Evolutionary conservation across 75 land plant species (phyloP), one percentile per base, ranked within the genome.

Genomic region (Larix kaempferi): DNA sequence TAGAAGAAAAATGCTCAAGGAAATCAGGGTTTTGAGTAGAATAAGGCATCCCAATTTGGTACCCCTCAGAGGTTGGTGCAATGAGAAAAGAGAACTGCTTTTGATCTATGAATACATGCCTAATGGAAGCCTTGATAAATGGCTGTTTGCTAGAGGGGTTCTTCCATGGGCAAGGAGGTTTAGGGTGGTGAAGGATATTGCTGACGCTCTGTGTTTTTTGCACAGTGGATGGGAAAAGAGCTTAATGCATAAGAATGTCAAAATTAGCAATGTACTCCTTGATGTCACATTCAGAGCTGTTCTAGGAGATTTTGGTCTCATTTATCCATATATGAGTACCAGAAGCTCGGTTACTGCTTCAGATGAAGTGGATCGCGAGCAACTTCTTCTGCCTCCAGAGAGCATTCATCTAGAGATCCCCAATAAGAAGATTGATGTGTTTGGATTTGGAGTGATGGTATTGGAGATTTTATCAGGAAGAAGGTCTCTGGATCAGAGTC

Each of bases 21-120:
- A 84, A 59, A 74, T 84, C 11, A 49, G 60, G 6, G 60, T 44
- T 11, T 59, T 90, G 56, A 73, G 88, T 62, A 69, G 73, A 55
- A 37, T 90, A 71, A 78, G 85, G 17, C 91, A 90, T 59, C 90
- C 91, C 13, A 90, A 88, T n/a, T 58, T 89, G 59, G 85, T 85
- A 16, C 71, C 77, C 19, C 80, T 90, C 55, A 66, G 81, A 80
- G 91, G 91, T 13, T 90, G 90, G 88, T 88, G 88, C 60, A 39
- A 35, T 27, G 86, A 84, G 54, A 76, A 73, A 5, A 49, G 27
- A 61, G 82, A 80, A 63, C 41, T 39, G 27, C 56, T 83, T 23
- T 58, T 83, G 27, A 74, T 79, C 39, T 83, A 83, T 76, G 85
- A 83, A 25, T 83, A 71, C 72, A 37, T 83, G 59, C 81, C 89